Evolutionary conservation across 257 asterid genomes (phyloP).

Genomic region (Jacaranda copaia): DNA sequence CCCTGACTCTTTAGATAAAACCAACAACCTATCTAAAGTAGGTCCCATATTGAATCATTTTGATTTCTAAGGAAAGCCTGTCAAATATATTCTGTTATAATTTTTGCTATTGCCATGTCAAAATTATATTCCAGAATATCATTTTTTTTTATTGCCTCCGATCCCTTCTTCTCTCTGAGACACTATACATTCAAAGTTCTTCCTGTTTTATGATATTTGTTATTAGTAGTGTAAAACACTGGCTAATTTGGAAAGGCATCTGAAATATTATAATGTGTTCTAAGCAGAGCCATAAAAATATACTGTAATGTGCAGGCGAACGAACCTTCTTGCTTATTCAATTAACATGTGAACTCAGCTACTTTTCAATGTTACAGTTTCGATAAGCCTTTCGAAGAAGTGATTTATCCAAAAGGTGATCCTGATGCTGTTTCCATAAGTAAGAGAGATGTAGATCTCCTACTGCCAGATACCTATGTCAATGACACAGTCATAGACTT

Average conservation of each 20-base stretch:
- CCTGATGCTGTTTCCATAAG: constrained; percentile 89
- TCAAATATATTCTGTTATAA: background rate
- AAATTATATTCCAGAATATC: background rate
- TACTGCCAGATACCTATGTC: constrained; percentile 88
- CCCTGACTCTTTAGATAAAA: background rate
- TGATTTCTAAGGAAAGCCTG: constrained; percentile 1
- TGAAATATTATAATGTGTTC: background rate
- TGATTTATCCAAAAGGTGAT: constrained; percentile 90
- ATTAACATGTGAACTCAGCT: constrained; percentile 29
- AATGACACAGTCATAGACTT: constrained; percentile 95
- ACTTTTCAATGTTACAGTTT: constrained; percentile 62
- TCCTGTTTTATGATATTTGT: constrained; percentile 6
- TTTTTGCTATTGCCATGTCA: background rate
- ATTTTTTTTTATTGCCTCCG: constrained; percentile 8
- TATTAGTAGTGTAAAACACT: background rate
- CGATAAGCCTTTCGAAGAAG: constrained; percentile 75
- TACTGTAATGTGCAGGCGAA: background rate
- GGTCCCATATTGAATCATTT: background rate
- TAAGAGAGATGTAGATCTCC: constrained; percentile 84
- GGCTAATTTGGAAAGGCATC: constrained; percentile 7
- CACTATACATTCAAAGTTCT: background rate
- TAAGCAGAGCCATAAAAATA: constrained; percentile 13
- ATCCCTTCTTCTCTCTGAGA: constrained; percentile 6
- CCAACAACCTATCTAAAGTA: background rate
- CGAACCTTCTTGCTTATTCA: constrained; percentile 24